Evolutionary conservation across 78 protist genomes (phyloP).

Genomic region (Monocercomonoides exilis): DNA sequence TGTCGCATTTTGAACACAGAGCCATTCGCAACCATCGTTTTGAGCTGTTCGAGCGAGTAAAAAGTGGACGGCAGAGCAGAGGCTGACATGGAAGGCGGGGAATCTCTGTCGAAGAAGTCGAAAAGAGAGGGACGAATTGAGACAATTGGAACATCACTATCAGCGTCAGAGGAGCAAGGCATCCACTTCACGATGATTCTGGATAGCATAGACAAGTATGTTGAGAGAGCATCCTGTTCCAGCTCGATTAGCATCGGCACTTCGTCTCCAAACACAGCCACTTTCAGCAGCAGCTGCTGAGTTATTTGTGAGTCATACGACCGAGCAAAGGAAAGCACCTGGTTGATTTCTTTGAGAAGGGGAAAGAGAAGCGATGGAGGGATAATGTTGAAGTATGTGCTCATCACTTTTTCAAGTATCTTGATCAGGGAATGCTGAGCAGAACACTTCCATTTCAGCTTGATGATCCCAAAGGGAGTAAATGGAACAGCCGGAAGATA

Average conservation of each 20-base stretch:
- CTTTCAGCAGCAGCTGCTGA: background rate
- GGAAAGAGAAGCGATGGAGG: background rate
- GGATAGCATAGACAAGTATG: background rate
- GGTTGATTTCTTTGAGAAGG: background rate
- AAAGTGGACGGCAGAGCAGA: too few species aligned
- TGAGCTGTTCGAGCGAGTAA: too few species aligned
- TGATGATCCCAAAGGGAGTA: background rate
- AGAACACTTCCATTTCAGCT: background rate
- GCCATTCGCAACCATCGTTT: too few species aligned
- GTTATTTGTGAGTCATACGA: background rate
- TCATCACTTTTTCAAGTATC: background rate
- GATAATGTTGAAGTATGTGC: background rate
- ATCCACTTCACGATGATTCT: background rate
- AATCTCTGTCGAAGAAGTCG: too few species aligned
- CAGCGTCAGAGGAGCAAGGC: too few species aligned
- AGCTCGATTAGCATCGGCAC: background rate
- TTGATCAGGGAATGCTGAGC: background rate
- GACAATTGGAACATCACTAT: too few species aligned
- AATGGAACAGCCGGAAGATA: background rate
- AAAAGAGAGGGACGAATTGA: too few species aligned
- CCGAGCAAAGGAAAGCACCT: background rate
- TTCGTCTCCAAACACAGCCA: background rate
- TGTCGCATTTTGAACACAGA: too few species aligned
- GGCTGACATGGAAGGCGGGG: too few species aligned
- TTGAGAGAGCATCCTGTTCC: background rate